Conservation (phyloP, 345 rosid species). For the Sisymbrium irio region DNA sequence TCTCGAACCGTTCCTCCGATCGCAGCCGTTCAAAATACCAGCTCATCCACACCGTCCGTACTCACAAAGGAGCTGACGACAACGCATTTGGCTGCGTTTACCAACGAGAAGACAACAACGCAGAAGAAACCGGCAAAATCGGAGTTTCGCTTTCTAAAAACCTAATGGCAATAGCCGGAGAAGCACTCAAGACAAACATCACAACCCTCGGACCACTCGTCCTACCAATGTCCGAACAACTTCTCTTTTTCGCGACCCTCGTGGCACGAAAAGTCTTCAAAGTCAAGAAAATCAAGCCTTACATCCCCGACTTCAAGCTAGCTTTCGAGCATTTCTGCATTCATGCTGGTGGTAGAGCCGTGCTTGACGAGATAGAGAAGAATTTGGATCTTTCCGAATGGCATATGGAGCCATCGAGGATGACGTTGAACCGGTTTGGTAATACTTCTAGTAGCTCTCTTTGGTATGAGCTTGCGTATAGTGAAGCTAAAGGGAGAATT, state of each 20-base stretch:
- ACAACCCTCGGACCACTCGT: slow-evolving; percentile 90
- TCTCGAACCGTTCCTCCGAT: slow-evolving; percentile 68
- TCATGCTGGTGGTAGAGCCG: slow-evolving; percentile 91
- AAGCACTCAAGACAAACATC: slow-evolving; percentile 86
- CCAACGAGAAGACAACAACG: slow-evolving; percentile 70
- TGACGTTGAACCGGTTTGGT: slow-evolving; percentile 84
- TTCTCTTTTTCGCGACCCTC: slow-evolving; percentile 61
- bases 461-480: slow-evolving; percentile 86
- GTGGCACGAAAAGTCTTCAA: slow-evolving; percentile 69
- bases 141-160: slow-evolving; percentile 88
- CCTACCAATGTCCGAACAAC: slow-evolving; percentile 88
- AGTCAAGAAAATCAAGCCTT: slow-evolving; percentile 64
- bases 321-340: slow-evolving; percentile 92
- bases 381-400: slow-evolving; percentile 63
- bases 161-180: slow-evolving; percentile 94
- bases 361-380: slow-evolving; percentile 84
- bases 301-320: slow-evolving; percentile 79
- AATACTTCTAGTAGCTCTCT: slow-evolving; percentile 90
- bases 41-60: slow-evolving; percentile 87
- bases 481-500: slow-evolving; percentile 85
- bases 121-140: slow-evolving; percentile 36
- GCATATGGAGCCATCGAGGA: slow-evolving; percentile 98
- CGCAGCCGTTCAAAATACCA: slow-evolving; percentile 84
- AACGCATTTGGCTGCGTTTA: slow-evolving; percentile 67
- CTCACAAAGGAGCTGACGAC: slow-evolving; percentile 89